Evolutionary conservation across 176 grass and related monocot genomes (phyloP).

Genomic region (Carex kokanica): DNA sequence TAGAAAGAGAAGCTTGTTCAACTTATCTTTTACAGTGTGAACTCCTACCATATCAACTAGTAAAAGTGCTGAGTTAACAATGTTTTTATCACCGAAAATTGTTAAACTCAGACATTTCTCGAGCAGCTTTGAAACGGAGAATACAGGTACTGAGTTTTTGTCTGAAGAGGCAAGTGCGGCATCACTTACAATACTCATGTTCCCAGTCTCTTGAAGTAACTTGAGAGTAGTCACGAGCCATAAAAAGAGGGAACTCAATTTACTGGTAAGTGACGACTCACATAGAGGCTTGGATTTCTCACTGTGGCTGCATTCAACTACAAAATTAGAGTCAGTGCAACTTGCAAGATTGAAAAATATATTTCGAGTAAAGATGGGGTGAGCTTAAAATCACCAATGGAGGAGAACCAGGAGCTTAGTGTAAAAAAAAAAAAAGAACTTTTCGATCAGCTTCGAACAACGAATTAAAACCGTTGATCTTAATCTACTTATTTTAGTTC

Average conservation of each 20-base stretch:
- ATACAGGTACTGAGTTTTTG: slow-evolving; percentile 43
- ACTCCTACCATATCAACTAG: slow-evolving; percentile 57
- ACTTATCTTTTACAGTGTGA: slow-evolving; percentile 37
- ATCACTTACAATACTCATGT: slow-evolving; percentile 47
- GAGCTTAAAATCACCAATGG: not conserved
- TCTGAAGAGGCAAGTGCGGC: slow-evolving; percentile 44
- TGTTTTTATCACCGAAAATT: slow-evolving; percentile 42
- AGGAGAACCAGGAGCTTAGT: too few relatives aligned
- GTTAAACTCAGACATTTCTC: slow-evolving; percentile 47
- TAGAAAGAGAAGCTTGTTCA: slow-evolving; percentile 58
- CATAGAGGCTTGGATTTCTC: slow-evolving; percentile 18
- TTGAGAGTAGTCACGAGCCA: slow-evolving; percentile 70
- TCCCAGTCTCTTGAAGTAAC: slow-evolving; percentile 43
- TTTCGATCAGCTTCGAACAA: too few relatives aligned
- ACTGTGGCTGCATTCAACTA: slow-evolving; percentile 42
- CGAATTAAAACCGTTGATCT: too few relatives aligned
- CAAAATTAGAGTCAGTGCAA: slow-evolving; percentile 13
- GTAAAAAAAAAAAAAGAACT: not conserved
- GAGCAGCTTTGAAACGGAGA: slow-evolving; percentile 59
- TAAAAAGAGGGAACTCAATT: slow-evolving; percentile 46
- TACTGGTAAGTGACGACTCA: slow-evolving; percentile 29
- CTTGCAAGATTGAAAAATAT: not conserved
- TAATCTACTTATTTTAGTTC: not conserved
- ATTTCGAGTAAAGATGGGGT: not conserved
- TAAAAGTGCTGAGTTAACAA: slow-evolving; percentile 51